A percentile compares a stretch with the other conserved stretches of the same genome.
Evolutionary conservation across 768 basidiomycete genomes (phyloP).

Genomic region (Lactarius deliciosus): DNA sequence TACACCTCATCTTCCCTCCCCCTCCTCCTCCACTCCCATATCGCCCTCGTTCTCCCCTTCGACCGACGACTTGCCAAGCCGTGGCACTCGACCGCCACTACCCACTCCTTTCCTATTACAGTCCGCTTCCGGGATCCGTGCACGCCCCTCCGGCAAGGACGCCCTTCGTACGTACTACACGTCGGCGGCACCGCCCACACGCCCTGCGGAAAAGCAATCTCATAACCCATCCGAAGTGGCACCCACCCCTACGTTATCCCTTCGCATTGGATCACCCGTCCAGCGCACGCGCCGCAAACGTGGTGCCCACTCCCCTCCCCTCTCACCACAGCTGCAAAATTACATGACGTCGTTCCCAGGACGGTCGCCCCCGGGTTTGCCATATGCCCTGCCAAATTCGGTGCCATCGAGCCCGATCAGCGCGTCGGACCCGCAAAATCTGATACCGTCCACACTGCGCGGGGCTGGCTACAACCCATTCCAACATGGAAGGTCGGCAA

Average conservation of each 20-base stretch:
- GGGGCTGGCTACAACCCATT: slow-evolving; percentile 28
- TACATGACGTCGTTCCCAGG: slow-evolving; percentile 16
- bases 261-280: background rate
- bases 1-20: slow-evolving; percentile 7
- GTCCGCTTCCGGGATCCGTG: background rate
- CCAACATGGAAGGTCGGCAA: slow-evolving; percentile 17
- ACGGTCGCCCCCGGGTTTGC: background rate
- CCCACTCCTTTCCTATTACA: background rate
- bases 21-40: background rate
- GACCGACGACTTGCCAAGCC: background rate
- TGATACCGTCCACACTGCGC: slow-evolving; percentile 26
- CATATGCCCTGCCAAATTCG: slow-evolving; percentile 9
- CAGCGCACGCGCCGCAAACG: background rate
- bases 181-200: slow-evolving; percentile 9
- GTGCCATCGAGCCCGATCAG: slow-evolving; percentile 6
- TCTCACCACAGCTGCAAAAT: slow-evolving; percentile 8
- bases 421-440: slow-evolving; percentile 22
- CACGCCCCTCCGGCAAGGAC: background rate
- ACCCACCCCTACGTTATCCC: background rate
- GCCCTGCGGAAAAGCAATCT: background rate
- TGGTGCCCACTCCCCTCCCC: background rate
- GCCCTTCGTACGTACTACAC: background rate
- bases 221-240: background rate
- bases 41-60: slow-evolving; percentile 12
- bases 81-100: background rate